phyloP scores from a whole-genome alignment of 176 grass and related monocot genomes.

The Typha latifolia region DNA sequence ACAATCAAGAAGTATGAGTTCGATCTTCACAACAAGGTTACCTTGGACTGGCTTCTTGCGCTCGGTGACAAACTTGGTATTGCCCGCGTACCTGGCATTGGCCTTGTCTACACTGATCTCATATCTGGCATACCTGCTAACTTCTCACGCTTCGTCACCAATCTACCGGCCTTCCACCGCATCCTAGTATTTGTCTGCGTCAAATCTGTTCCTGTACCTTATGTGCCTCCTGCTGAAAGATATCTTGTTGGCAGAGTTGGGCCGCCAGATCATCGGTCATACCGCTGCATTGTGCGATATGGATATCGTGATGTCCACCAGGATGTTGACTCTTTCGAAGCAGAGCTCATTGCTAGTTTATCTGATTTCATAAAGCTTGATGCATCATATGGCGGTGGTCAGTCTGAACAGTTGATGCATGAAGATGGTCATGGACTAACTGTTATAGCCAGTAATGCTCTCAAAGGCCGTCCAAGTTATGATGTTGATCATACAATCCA shows the following conservation, averaged over 20 bases:
- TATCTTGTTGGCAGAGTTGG: constrained; percentile 85
- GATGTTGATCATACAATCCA: constrained; percentile 32
- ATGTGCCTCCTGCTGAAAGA: constrained; percentile 65
- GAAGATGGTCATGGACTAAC: constrained; percentile 48
- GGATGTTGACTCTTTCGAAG: constrained; percentile 92
- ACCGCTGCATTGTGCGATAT: constrained; percentile 88
- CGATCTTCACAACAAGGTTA: constrained; percentile 88
- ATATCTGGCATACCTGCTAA: constrained; percentile 66
- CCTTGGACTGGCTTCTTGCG: constrained; percentile 69
- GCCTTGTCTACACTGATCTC: constrained; percentile 67
- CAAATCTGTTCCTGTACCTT: constrained; percentile 74
- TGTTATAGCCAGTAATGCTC: constrained; percentile 42
- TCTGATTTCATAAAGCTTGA: constrained; percentile 63
- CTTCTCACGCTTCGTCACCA: constrained; percentile 90
- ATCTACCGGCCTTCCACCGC: constrained; percentile 74
- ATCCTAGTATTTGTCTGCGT: constrained; percentile 91
- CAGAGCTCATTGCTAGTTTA: constrained; percentile 63
- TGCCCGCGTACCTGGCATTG: constrained; percentile 70
- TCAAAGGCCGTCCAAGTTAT: constrained; percentile 12
- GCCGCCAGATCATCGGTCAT: constrained; percentile 65
- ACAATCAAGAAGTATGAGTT: constrained; percentile 58
- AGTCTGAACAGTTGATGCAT: constrained; percentile 10
- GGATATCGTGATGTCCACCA: constrained; percentile 96
- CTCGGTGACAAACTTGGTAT: constrained; percentile 73
- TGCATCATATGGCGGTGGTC: constrained; percentile 30